A percentile compares a stretch with the other conserved stretches of the same genome.
Conservation (phyloP, 257 asterid genomes). For the Rubia yunnanensis region DNA sequence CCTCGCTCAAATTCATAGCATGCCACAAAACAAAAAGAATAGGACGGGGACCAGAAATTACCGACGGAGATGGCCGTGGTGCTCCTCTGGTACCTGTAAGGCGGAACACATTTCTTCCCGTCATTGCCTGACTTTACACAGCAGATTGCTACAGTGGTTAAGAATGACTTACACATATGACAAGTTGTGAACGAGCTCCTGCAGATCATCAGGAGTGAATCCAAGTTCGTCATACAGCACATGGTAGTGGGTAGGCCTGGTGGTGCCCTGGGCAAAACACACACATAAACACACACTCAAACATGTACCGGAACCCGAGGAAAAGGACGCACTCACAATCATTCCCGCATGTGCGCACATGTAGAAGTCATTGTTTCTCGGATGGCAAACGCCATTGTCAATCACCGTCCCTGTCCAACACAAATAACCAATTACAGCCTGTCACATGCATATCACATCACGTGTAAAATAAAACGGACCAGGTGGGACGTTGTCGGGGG, state of each 20-base stretch:
- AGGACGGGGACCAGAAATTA: slow-evolving; percentile 12
- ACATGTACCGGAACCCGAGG: no score
- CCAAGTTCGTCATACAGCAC: slow-evolving; percentile 59
- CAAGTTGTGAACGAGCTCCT: slow-evolving; percentile 56
- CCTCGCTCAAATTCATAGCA: neutral
- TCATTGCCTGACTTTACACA: neutral
- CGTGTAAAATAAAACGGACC: no score
- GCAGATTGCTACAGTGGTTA: neutral
- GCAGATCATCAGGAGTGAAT: slow-evolving; percentile 57
- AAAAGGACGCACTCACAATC: slow-evolving; percentile 61
- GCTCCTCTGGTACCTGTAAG: slow-evolving; percentile 89
- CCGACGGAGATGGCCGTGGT: slow-evolving; percentile 81
- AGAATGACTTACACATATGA: slow-evolving; percentile 83
- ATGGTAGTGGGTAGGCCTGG: slow-evolving; percentile 70
- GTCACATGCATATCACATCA: no score
- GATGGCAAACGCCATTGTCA: slow-evolving; percentile 57
- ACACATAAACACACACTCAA: neutral
- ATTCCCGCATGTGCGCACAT: slow-evolving; percentile 79
- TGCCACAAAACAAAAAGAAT: neutral
- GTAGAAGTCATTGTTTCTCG: slow-evolving; percentile 53
- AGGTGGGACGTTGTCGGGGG: slow-evolving; percentile 58
- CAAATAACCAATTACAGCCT: no score
- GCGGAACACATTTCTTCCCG: no score
- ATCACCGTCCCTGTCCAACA: slow-evolving; percentile 50
- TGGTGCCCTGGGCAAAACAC: slow-evolving; percentile 46